Conservation (phyloP, 371 early-diverging fungal genomes). For the Apophysomyces sp. region DNA sequence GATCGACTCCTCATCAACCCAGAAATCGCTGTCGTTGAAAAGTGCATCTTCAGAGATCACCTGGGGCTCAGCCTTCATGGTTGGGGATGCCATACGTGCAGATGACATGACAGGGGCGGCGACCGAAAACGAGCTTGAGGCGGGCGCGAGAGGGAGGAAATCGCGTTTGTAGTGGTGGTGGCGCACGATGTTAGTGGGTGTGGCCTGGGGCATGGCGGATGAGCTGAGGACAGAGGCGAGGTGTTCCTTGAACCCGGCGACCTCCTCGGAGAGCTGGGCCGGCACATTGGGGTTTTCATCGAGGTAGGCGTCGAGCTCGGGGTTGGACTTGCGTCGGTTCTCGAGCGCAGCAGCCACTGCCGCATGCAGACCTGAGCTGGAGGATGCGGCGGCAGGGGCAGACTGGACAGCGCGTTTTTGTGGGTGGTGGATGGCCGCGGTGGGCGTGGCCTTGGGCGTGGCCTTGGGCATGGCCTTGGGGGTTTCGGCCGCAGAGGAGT, state of each 20-base stretch:
- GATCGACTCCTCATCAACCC: neutral
- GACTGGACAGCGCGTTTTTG: no score
- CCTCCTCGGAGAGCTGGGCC: neutral
- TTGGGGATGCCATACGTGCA: neutral
- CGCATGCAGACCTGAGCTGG: neutral
- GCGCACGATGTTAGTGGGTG: neutral
- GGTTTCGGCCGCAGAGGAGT: neutral
- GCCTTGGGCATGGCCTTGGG: no score
- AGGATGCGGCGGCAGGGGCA: no score
- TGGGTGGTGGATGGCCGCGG: no score
- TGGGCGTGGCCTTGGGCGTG: no score
- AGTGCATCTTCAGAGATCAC: neutral
- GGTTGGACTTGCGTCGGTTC: neutral
- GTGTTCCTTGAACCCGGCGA: neutral
- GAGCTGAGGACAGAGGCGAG: neutral
- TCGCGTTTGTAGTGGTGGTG: no score
- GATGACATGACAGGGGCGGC: neutral
- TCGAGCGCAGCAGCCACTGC: neutral
- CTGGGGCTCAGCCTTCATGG: neutral
- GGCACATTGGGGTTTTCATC: neutral
- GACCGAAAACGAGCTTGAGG: neutral
- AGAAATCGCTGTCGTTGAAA: neutral
- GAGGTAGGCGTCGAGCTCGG: neutral
- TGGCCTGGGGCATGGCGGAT: neutral
- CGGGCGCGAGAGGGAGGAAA: conserved; percentile 3